These are phyloP conservation scores for Sclerotinia sclerotiorum DNA, from an alignment of 2,329 filamentous ascomycete genomes.

Conservation along the genomic window DNA sequence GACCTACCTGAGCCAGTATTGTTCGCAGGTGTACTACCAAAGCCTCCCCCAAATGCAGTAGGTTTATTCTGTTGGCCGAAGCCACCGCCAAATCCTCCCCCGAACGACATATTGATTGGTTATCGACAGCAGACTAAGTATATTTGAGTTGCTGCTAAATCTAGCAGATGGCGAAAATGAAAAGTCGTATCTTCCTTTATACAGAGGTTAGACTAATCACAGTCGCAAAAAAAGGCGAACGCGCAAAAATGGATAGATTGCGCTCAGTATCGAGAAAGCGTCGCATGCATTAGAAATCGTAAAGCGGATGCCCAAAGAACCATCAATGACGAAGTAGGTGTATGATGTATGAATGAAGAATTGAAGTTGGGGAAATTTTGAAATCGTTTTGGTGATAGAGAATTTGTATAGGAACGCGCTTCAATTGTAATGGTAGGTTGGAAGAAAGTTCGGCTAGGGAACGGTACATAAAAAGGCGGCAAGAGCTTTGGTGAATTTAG, in stretches of 20 bases:
- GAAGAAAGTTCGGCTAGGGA: slow-evolving; percentile 22
- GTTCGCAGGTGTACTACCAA: slow-evolving; percentile 37
- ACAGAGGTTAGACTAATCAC: slow-evolving; percentile 30
- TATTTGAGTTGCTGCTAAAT: slow-evolving; percentile 16
- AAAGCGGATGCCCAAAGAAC: slow-evolving; percentile 31
- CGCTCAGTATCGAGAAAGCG: slow-evolving; percentile 33
- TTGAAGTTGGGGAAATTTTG: slow-evolving; percentile 25
- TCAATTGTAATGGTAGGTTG: slow-evolving; percentile 15
- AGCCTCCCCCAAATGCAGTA: slow-evolving; percentile 59
- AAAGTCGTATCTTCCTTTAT: slow-evolving; percentile 26
- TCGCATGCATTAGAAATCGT: slow-evolving; percentile 37
- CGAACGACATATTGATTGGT: slow-evolving; percentile 37
- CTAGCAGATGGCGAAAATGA: slow-evolving; percentile 23
- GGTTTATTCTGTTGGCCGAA: slow-evolving; percentile 60
- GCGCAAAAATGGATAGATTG: slow-evolving; percentile 33
- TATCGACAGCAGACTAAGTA: slow-evolving; percentile 22
- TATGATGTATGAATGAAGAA: slow-evolving; percentile 23
- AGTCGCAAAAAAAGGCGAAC: slow-evolving; percentile 35
- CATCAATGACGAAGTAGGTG: slow-evolving; percentile 23
- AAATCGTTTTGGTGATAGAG: slow-evolving; percentile 26
- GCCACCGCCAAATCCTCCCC: slow-evolving; percentile 46
- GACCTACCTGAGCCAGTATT: slow-evolving; percentile 42
- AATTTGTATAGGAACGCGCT: slow-evolving; percentile 22
- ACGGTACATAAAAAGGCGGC: background rate
- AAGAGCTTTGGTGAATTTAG: slow-evolving; percentile 12